A percentile compares a stretch with the other conserved stretches of the same genome.
phyloP scores from a whole-genome alignment of 1,284 basidiomycete genomes.

The Fomitopsis palustris region DNA sequence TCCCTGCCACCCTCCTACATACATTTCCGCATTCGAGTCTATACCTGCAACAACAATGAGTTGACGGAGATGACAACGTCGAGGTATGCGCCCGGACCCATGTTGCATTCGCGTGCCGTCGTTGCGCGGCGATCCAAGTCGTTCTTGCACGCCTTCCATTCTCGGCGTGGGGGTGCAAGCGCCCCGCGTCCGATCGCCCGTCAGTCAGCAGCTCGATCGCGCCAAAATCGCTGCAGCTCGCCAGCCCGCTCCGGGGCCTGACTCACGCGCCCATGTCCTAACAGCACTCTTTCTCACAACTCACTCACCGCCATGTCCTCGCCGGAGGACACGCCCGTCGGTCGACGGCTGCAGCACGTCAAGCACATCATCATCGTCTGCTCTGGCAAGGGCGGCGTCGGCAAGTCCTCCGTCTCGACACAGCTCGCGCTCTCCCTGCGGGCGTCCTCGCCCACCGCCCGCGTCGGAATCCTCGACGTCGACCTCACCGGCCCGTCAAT shows the following conservation, averaged over 20 bases:
- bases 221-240: background rate
- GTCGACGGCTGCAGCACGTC: slow-evolving; percentile 65
- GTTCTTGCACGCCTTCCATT: background rate
- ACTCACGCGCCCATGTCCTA: slow-evolving; percentile 1
- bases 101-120: background rate
- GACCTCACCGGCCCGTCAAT: slow-evolving; percentile 97
- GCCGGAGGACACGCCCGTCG: slow-evolving; percentile 48
- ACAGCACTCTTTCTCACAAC: background rate
- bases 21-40: background rate
- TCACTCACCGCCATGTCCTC: slow-evolving; percentile 26
- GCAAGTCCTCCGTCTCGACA: slow-evolving; percentile 93
- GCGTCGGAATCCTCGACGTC: slow-evolving; percentile 91
- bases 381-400: slow-evolving; percentile 97
- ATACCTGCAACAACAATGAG: background rate
- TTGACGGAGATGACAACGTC: background rate
- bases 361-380: slow-evolving; percentile 91
- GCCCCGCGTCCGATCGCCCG: background rate
- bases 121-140: too few relatives aligned
- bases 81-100: background rate
- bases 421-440: slow-evolving; percentile 91
- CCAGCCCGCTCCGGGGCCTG: background rate
- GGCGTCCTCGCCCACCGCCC: slow-evolving; percentile 55
- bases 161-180: background rate
- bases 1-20: background rate
- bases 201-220: slow-evolving; percentile 5